Base-by-base conservation (phyloP, 805 yeast genomes). In the Scheffersomyces stipitis region DNA sequence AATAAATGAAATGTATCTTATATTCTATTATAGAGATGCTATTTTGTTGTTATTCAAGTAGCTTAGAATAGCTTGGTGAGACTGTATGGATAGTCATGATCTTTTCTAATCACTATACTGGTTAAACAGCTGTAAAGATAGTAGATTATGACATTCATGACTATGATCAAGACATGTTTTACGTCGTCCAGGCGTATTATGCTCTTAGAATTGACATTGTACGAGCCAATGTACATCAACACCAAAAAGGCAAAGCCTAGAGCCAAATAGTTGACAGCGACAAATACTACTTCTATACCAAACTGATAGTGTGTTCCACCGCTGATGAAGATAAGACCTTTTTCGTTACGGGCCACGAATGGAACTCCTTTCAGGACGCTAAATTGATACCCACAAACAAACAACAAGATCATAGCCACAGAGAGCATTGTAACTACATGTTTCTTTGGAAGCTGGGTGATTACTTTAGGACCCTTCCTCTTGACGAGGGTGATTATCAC, bases 281-380 rank as follows among this genome's bases (percentile, higher is more conserved):
- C 73, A 2, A 81, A 55, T 4, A 79, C 51, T 3, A 80, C 70
- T 52, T 86, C 95, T 3, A 76, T 60, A 0, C 93, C 91, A 58
- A 83, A 79, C 59, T 84, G 91, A 67, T 79, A 80, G 38, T 73
- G 75, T 3, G 62, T 58, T 3, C 86, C 88, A 10, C 87, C 87
- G 40, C 84, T 74, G 38, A 82, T 71, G 47, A 66, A 71, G 58
- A 80, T 73, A 3, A 81, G 54, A 9, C 76, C 77, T 3, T 76
- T 51, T 2, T 71, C 76, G 49, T 73, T 64, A 37, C 64, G 66
- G 1, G 82, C 80, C 14, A 85, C 44, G 33, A 86, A 77, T 3
- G 91, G 88, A 1, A 80, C 77, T 1, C 71, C 69, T 46, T 81
- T 69, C 35, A 81, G 80, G 17, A 73, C 58, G 1, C 84, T 73